Conservation (phyloP, 2,329 filamentous ascomycete genomes). For the Xylaria sp. region DNA sequence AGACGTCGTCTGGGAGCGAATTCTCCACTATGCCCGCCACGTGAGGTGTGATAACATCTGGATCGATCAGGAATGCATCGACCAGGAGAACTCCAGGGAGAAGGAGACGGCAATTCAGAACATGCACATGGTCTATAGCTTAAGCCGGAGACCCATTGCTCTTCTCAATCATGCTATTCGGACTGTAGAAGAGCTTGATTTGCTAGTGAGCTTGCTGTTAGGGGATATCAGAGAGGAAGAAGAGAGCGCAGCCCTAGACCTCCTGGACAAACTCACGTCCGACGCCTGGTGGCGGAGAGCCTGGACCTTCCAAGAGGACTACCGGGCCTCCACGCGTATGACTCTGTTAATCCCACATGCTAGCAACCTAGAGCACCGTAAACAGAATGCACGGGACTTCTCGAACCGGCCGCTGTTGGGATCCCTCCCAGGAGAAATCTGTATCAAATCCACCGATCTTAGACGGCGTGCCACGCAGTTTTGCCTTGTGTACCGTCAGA, state of each 20-base stretch:
- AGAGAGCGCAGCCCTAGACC: conserved; percentile 20
- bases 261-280: conserved; percentile 28
- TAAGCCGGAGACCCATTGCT: conserved; percentile 26
- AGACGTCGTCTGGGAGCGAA: conserved; percentile 26
- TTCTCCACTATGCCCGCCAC: conserved; percentile 24
- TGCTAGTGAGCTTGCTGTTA: conserved; percentile 23
- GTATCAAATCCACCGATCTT: conserved; percentile 27
- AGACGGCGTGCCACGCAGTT: conserved; percentile 25
- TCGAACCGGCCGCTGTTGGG: conserved; percentile 20
- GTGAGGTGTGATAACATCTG: conserved; percentile 28
- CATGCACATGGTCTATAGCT: conserved; percentile 31
- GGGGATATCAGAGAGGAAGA: conserved; percentile 21
- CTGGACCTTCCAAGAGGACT: conserved; percentile 32
- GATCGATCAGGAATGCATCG: conserved; percentile 30
- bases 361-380: conserved; percentile 23
- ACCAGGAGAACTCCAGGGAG: conserved; percentile 25
- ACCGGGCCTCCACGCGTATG: conserved; percentile 27
- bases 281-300: conserved; percentile 30
- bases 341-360: conserved; percentile 28
- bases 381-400: conserved; percentile 18
- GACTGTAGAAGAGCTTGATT: conserved; percentile 24
- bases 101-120: conserved; percentile 29
- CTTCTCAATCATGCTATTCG: conserved; percentile 27
- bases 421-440: conserved; percentile 25
- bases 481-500: conserved; percentile 25